Conservation (phyloP, 768 basidiomycete genomes). For the Saitozyma podzolica region DNA sequence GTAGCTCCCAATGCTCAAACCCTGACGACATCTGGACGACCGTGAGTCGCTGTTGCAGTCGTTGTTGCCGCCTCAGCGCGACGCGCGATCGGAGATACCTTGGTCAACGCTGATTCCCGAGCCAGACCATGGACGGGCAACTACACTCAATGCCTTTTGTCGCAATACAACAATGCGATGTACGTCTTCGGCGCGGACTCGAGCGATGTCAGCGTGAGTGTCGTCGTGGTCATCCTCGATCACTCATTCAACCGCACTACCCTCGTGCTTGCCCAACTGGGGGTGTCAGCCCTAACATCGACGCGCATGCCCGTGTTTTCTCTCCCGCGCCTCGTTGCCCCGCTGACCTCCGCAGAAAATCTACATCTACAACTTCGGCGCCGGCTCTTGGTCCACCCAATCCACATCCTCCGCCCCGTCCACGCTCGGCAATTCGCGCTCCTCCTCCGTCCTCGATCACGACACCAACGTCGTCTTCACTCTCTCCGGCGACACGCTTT, state of each 20-base stretch:
- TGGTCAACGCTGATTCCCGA: slow-evolving; percentile 61
- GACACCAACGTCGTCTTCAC: slow-evolving; percentile 89
- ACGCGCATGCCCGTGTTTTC: no score
- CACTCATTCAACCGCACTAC: not conserved
- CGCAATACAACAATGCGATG: slow-evolving; percentile 77
- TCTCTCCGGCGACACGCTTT: slow-evolving; percentile 56
- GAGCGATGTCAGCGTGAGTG: slow-evolving; percentile 61
- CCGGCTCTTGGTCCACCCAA: slow-evolving; percentile 72
- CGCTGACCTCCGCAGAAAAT: slow-evolving; percentile 53
- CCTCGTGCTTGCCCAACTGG: slow-evolving; percentile 7
- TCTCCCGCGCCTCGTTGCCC: not conserved
- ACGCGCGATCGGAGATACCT: slow-evolving; percentile 42
- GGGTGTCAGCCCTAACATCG: not conserved
- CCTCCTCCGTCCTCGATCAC: slow-evolving; percentile 76
- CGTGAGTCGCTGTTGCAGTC: slow-evolving; percentile 56
- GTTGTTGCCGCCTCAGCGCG: slow-evolving; percentile 49
- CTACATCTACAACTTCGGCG: slow-evolving; percentile 74
- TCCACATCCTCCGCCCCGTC: slow-evolving; percentile 50
- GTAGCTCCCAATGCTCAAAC: slow-evolving; percentile 62
- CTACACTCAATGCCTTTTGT: slow-evolving; percentile 51
- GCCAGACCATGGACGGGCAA: slow-evolving; percentile 54
- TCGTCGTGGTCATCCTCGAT: not conserved
- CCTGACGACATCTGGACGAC: slow-evolving; percentile 72
- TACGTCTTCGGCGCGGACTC: slow-evolving; percentile 79
- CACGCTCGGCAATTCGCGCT: slow-evolving; percentile 63